phyloP scores from a whole-genome alignment of 495 filamentous ascomycete species.

The Xylaria intraflava region DNA sequence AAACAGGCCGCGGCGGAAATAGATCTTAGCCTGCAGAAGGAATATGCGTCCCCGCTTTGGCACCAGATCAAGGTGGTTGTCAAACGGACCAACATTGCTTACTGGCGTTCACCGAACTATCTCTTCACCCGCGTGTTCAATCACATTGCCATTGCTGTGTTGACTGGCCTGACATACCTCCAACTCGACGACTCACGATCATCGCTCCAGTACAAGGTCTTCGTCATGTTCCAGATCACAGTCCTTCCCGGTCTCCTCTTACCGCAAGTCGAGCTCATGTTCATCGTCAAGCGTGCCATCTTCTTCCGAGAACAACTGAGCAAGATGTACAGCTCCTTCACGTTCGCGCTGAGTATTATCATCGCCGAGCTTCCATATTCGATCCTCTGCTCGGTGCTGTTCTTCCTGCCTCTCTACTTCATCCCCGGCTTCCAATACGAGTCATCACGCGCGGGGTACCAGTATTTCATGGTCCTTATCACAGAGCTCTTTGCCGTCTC shows the following conservation, averaged over 20 bases:
- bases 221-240: slow-evolving; percentile 77
- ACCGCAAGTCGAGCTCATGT: slow-evolving; percentile 69
- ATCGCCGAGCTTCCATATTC: slow-evolving; percentile 72
- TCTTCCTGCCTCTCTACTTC: slow-evolving; percentile 72
- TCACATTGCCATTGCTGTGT: slow-evolving; percentile 62
- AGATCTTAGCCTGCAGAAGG: slow-evolving; percentile 45
- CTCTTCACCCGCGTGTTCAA: slow-evolving; percentile 71
- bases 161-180: slow-evolving; percentile 69
- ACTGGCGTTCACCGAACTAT: slow-evolving; percentile 68
- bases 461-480: slow-evolving; percentile 74
- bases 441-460: slow-evolving; percentile 62
- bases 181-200: slow-evolving; percentile 60
- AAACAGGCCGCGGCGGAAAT: slow-evolving; percentile 39
- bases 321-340: slow-evolving; percentile 70
- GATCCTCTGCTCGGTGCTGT: slow-evolving; percentile 63
- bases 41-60: slow-evolving; percentile 67
- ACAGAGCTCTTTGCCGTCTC: slow-evolving; percentile 73
- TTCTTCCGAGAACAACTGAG: slow-evolving; percentile 73
- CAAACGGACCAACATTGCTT: slow-evolving; percentile 56
- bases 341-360: slow-evolving; percentile 64
- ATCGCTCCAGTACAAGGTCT: slow-evolving; percentile 70
- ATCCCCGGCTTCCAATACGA: slow-evolving; percentile 56
- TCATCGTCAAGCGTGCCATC: slow-evolving; percentile 63
- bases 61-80: slow-evolving; percentile 65
- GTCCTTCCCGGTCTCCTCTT: slow-evolving; percentile 71